phyloP scores from a whole-genome alignment of 176 grass and related monocot species.

The Oropetium thomaeum region DNA sequence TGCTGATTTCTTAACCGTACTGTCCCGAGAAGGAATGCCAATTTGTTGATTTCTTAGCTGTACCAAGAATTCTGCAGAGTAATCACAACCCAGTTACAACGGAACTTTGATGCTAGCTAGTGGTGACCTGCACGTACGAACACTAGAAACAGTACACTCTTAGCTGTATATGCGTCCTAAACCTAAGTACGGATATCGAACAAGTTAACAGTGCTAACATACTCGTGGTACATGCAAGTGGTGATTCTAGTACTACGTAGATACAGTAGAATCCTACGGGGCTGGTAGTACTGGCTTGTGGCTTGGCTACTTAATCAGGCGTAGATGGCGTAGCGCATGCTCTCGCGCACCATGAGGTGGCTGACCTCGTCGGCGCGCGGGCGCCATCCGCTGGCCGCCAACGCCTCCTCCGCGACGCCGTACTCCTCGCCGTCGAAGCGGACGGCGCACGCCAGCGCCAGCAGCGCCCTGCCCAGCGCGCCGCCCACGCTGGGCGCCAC shows the following conservation, averaged over 20 bases:
- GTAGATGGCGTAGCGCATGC: slow-evolving; percentile 82
- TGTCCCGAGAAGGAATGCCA: not conserved
- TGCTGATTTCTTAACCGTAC: not conserved
- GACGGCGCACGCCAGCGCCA: slow-evolving; percentile 46
- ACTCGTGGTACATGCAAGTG: not conserved
- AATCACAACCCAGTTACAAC: not conserved
- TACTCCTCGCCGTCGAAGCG: slow-evolving; percentile 46
- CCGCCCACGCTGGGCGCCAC: slow-evolving; percentile 11
- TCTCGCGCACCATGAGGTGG: slow-evolving; percentile 72
- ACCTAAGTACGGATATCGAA: not conserved
- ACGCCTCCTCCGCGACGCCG: slow-evolving; percentile 41
- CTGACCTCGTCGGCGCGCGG: slow-evolving; percentile 60
- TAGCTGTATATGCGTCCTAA: not conserved
- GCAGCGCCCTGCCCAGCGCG: slow-evolving; percentile 42
- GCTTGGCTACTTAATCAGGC: not conserved
- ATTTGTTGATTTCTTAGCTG: not conserved
- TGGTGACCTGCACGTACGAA: not conserved
- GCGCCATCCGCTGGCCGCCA: slow-evolving; percentile 41
- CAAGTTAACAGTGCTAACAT: too few relatives aligned
- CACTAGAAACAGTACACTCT: not conserved
- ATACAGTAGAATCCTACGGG: not conserved
- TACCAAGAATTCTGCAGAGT: slow-evolving; percentile 17
- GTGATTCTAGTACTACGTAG: too few relatives aligned
- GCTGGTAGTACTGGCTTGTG: not conserved
- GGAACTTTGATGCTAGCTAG: not conserved